A percentile compares a stretch with the other conserved stretches of the same genome.
Evolutionary conservation across 768 basidiomycete species (phyloP).

Genomic region (Kwoniella heveanensis): DNA sequence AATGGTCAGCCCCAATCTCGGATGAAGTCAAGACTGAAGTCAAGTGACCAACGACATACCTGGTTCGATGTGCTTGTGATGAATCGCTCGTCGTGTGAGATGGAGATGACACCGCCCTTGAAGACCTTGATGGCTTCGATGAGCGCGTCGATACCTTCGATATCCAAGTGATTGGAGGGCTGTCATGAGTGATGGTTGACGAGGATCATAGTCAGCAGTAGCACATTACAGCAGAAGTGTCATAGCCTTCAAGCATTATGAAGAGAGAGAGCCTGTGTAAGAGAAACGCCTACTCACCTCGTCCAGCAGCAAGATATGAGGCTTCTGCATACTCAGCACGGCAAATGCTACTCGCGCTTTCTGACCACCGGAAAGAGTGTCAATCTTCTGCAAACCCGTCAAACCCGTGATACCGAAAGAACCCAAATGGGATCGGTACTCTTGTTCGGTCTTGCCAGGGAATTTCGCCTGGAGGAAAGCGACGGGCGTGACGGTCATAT

Average conservation of each 20-base stretch:
- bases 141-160: slow-evolving; percentile 93
- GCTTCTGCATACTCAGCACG: slow-evolving; percentile 76
- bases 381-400: slow-evolving; percentile 82
- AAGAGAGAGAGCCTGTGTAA: no score
- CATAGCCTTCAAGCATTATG: no score
- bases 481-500: slow-evolving; percentile 82
- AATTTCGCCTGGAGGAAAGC: slow-evolving; percentile 88
- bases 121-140: slow-evolving; percentile 73
- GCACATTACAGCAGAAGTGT: no score
- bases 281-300: slow-evolving; percentile 67
- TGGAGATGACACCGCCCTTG: slow-evolving; percentile 87
- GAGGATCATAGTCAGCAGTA: no score
- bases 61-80: slow-evolving; percentile 86
- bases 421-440: slow-evolving; percentile 90
- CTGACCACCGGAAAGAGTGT: slow-evolving; percentile 90
- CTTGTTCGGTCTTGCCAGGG: slow-evolving; percentile 93
- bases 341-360: slow-evolving; percentile 95
- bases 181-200: slow-evolving; percentile 42
- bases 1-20: no score
- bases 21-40: slow-evolving; percentile 13
- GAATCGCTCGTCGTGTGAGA: slow-evolving; percentile 84
- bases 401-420: slow-evolving; percentile 97
- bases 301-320: slow-evolving; percentile 90
- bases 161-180: slow-evolving; percentile 96
- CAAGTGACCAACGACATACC: slow-evolving; percentile 58